These are phyloP conservation scores for Xylaria sp. DNA, from an alignment of 2,329 filamentous ascomycete genomes.

Conservation along the genomic window DNA sequence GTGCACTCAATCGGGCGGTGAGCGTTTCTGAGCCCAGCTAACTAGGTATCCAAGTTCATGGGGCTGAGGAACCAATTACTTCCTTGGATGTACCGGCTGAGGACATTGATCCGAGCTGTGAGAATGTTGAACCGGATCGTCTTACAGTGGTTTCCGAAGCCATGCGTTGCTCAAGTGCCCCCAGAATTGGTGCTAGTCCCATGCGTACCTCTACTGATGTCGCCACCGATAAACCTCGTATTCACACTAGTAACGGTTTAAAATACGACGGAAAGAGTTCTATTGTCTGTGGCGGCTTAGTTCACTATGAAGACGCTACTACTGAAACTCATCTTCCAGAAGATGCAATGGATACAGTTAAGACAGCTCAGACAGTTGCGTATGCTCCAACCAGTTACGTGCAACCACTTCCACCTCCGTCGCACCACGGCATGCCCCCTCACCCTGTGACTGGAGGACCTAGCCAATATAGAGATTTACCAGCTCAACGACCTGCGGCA, in stretches of 20 bases:
- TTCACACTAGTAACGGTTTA: conserved; percentile 14
- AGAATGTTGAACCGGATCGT: background rate
- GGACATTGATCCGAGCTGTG: background rate
- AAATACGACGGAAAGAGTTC: too few relatives aligned
- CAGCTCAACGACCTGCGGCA: background rate
- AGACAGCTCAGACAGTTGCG: too few relatives aligned
- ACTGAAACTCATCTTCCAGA: background rate
- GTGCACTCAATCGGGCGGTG: background rate
- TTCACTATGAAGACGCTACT: too few relatives aligned
- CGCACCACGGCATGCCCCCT: background rate
- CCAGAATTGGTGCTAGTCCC: conserved; percentile 9
- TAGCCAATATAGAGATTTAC: background rate
- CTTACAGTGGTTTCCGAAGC: background rate
- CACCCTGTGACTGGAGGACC: background rate
- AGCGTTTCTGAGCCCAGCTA: background rate
- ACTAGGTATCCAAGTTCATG: background rate
- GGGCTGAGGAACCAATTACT: background rate
- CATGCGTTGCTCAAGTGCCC: conserved; percentile 22
- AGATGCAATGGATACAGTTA: too few relatives aligned
- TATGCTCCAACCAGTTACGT: background rate
- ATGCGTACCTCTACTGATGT: background rate
- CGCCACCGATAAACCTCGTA: background rate
- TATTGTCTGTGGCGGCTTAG: too few relatives aligned
- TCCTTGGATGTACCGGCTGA: background rate
- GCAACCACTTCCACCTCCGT: background rate